phyloP scores from a whole-genome alignment of 345 rosid genomes.

The Kernera saxatilis region DNA sequence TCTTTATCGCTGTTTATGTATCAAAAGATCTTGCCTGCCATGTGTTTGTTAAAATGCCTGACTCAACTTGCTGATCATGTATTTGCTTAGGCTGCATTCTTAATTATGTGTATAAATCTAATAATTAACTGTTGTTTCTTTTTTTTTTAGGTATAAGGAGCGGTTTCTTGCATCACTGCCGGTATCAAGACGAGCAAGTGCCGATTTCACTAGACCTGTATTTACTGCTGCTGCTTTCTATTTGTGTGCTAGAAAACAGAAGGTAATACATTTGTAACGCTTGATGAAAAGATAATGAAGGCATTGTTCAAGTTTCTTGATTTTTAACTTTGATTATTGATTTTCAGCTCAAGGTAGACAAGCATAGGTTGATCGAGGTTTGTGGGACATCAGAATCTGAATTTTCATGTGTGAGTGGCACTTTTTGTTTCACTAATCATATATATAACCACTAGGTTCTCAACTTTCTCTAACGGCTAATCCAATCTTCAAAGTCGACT shows the following conservation, averaged over 20 bases:
- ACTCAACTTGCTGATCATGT: background rate
- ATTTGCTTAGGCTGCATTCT: background rate
- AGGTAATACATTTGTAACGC: conserved; percentile 33
- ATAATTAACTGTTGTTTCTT: background rate
- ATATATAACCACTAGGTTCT: no score
- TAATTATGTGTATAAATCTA: background rate
- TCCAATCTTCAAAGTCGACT: background rate
- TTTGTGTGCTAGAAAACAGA: conserved; percentile 63
- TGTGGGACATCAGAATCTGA: conserved; percentile 79
- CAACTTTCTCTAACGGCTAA: background rate
- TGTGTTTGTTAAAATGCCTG: background rate
- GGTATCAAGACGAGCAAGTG: conserved; percentile 48
- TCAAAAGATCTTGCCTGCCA: background rate
- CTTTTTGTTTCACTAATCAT: background rate
- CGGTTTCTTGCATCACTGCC: conserved; percentile 68
- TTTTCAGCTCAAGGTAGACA: conserved; percentile 76
- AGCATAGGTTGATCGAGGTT: conserved; percentile 62
- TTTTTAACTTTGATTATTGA: background rate
- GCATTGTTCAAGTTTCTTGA: background rate
- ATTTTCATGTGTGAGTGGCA: conserved; percentile 54
- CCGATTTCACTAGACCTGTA: conserved; percentile 67
- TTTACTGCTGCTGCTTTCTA: conserved; percentile 79
- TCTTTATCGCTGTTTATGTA: background rate
- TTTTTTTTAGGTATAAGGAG: conserved; percentile 48
- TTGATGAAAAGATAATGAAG: conserved; percentile 9